phyloP scores from a whole-genome alignment of 2,329 filamentous ascomycete genomes.

The Pseudogymnoascus sp. region DNA sequence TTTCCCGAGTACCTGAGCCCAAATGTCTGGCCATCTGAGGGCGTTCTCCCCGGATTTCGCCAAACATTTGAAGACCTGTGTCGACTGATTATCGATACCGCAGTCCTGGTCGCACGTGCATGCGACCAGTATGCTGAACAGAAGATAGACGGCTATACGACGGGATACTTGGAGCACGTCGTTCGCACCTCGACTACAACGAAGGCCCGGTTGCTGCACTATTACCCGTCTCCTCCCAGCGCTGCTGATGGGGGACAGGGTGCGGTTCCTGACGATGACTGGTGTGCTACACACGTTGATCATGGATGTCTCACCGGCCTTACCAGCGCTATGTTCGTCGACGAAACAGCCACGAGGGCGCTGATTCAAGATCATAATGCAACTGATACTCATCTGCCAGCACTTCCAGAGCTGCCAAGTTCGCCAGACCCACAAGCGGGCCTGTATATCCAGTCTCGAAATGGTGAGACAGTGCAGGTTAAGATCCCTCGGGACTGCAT shows the following conservation, averaged over 20 bases:
- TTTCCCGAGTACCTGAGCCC: slow-evolving; percentile 84
- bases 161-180: slow-evolving; percentile 76
- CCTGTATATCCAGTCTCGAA: slow-evolving; percentile 86
- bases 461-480: slow-evolving; percentile 78
- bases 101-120: slow-evolving; percentile 77
- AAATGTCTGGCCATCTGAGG: slow-evolving; percentile 75
- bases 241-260: slow-evolving; percentile 30
- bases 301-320: slow-evolving; percentile 91
- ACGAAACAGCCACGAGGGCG: slow-evolving; percentile 48
- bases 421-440: slow-evolving; percentile 81
- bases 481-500: slow-evolving; percentile 85
- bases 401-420: slow-evolving; percentile 60
- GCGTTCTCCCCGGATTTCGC: slow-evolving; percentile 66
- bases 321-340: slow-evolving; percentile 92
- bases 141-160: slow-evolving; percentile 68
- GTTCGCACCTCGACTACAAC: slow-evolving; percentile 79
- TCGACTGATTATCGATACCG: slow-evolving; percentile 77
- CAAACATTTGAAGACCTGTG: slow-evolving; percentile 67
- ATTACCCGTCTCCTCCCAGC: slow-evolving; percentile 58
- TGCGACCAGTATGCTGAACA: slow-evolving; percentile 78
- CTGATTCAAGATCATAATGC: slow-evolving; percentile 27
- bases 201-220: slow-evolving; percentile 87
- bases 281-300: slow-evolving; percentile 87
- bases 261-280: slow-evolving; percentile 63
- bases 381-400: slow-evolving; percentile 30